Base-by-base conservation (phyloP, 2,329 filamentous ascomycete genomes). In the Talaromyces atroroseus region DNA sequence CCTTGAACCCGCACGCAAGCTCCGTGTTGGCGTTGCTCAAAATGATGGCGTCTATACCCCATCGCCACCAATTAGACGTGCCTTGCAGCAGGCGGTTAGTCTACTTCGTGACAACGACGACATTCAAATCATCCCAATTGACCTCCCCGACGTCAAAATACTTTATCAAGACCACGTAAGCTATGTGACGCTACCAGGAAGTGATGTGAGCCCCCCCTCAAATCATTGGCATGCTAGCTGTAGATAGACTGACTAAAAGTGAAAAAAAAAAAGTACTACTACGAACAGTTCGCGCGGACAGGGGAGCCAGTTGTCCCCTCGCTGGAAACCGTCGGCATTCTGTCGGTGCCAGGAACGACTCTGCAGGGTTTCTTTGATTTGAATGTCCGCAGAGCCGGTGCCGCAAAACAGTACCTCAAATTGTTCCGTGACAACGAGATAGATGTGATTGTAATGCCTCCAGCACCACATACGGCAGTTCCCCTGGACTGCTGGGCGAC, bases 381-480 rank as follows among this genome's bases (percentile, higher is more conserved):
- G 58, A 74, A 76, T 47, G 68, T 74, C 20, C 66, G 73, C 55
- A 63, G 71, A 18, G 64, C 61, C 20, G 50, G 65, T 49, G 66
- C 75, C 4, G 54, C 69, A 32, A 40, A 53, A 20, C 42, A 36
- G 3, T 57, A 53, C 23, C 49, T 42, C n/a, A 42, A 49, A 23
- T 8, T 53, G 14, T 49, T 53, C 20, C 44, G 44, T 34, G 55
- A 57, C 20, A 57, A 57, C 23, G 49, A 53, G 1, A 23, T 57
- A 45, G 80, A 83, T 64, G 78, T 73, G 0, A 68, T 83, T 0
- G 49, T 83, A n/a, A 73, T 72, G 61, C 72, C 76, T 5, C 70
- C 73, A 5, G 76, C 78, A n/a, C 75, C 78, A 57, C 72, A 70
- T 12, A 81, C 78, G 0, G 79, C 81, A 1, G 74, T 78, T 0